A percentile compares a stretch with the other conserved stretches of the same genome.
phyloP scores from a whole-genome alignment of 1,139 yeast genomes.

The Scheffersomyces stambukii region DNA sequence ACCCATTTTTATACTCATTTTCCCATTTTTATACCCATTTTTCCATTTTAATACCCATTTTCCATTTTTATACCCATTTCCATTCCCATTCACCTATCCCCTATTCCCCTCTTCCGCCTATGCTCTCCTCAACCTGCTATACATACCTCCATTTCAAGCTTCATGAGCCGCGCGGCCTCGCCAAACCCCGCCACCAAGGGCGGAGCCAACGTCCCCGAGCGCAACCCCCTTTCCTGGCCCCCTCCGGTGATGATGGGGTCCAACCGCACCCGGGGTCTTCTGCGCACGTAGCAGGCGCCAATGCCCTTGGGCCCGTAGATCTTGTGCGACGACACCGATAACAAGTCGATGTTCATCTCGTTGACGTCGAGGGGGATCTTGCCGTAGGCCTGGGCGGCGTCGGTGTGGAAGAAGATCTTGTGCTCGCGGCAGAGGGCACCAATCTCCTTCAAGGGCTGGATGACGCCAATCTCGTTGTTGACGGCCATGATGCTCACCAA shows the following conservation, averaged over 20 bases:
- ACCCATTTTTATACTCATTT: no score
- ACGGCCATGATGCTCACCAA: constrained; percentile 97
- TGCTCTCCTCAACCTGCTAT: no score
- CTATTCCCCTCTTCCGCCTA: no score
- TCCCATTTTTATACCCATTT: no score
- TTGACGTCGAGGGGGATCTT: constrained; percentile 91
- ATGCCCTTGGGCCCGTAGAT: constrained; percentile 98
- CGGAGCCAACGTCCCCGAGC: constrained; percentile 96
- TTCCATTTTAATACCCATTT: no score
- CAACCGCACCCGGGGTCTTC: constrained; percentile 97
- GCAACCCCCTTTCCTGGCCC: constrained; percentile 97
- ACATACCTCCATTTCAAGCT: constrained; percentile 65
- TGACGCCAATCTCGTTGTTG: constrained; percentile 95
- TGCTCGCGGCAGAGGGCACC: constrained; percentile 82
- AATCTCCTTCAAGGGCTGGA: constrained; percentile 93
- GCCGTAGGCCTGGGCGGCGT: constrained; percentile 97
- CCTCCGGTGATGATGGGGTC: constrained; percentile 97
- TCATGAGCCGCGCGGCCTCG: constrained; percentile 88
- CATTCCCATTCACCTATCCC: no score
- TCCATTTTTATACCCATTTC: no score
- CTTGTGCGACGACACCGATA: constrained; percentile 94
- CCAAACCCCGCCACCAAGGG: constrained; percentile 96
- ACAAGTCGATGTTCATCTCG: constrained; percentile 84
- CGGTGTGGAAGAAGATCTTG: constrained; percentile 97
- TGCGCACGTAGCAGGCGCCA: constrained; percentile 92